Percentiles rank a stretch among this genome's conserved stretches.
These are phyloP conservation scores for Phytophthora lateralis DNA, from an alignment of 352 stramenopile species.

Conservation along the genomic window DNA sequence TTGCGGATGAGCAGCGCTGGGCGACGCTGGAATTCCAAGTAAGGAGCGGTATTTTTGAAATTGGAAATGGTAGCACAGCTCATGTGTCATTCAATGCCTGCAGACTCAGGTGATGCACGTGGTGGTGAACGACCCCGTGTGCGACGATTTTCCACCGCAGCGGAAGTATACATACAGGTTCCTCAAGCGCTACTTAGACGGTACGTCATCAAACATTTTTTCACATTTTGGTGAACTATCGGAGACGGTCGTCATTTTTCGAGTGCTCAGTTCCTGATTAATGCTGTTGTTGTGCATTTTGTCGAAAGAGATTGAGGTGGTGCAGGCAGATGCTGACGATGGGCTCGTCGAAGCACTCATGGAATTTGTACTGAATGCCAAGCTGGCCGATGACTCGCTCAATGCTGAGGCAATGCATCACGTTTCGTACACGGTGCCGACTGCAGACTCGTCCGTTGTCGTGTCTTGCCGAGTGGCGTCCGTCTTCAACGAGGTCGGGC, in stretches of 20 bases:
- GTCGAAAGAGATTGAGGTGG: slow-evolving; percentile 58
- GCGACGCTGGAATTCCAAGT: slow-evolving; percentile 66
- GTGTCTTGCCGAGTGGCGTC: slow-evolving; percentile 81
- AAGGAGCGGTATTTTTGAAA: neutral
- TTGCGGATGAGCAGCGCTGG: slow-evolving; percentile 42
- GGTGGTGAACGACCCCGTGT: slow-evolving; percentile 62
- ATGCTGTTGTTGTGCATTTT: neutral
- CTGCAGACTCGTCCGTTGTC: slow-evolving; percentile 20
- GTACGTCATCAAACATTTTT: slow-evolving; percentile 29
- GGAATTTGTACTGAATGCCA: slow-evolving; percentile 53
- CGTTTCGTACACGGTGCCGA: slow-evolving; percentile 63
- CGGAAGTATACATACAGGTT: slow-evolving; percentile 73
- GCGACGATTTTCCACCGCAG: slow-evolving; percentile 63
- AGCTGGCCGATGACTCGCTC: slow-evolving; percentile 35
- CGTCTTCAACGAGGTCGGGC: slow-evolving; percentile 81
- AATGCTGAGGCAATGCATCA: slow-evolving; percentile 73
- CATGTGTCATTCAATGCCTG: slow-evolving; percentile 4
- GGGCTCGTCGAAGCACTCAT: slow-evolving; percentile 59
- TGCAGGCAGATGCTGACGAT: slow-evolving; percentile 53
- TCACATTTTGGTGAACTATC: neutral
- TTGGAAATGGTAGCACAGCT: neutral
- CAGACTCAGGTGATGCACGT: slow-evolving; percentile 58
- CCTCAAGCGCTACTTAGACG: slow-evolving; percentile 67
- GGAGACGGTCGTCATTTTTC: neutral
- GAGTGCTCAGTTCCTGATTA: neutral